A percentile compares a stretch with the other conserved stretches of the same genome.
Evolutionary conservation across 208 protist genomes (phyloP).

Genomic region (Leishmania lainsoni): DNA sequence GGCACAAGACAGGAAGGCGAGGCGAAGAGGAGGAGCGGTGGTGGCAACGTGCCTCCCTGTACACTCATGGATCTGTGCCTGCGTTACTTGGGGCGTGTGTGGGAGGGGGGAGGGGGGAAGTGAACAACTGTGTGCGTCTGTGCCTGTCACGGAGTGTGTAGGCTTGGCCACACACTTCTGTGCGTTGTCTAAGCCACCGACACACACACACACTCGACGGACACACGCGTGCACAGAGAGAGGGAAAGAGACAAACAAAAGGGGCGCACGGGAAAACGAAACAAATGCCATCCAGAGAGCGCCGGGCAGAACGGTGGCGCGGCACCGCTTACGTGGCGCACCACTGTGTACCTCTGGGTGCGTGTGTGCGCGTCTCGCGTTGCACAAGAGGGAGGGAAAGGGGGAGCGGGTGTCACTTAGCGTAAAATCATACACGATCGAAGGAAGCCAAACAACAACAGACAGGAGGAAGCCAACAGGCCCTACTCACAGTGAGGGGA

Average conservation of each 20-base stretch:
- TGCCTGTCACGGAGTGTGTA: neutral
- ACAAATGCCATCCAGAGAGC: neutral
- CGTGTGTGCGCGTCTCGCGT: neutral
- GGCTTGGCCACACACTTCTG: neutral
- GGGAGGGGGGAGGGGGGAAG: neutral
- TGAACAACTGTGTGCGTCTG: neutral
- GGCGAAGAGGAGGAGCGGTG: neutral
- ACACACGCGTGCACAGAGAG: neutral
- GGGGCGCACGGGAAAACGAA: neutral
- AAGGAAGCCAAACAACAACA: neutral
- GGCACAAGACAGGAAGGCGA: constrained; percentile 3
- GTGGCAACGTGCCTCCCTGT: neutral
- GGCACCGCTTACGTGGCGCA: neutral
- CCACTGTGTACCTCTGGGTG: neutral
- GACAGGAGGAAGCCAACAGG: neutral
- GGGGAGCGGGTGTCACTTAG: neutral
- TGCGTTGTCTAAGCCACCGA: neutral
- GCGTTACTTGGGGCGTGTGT: neutral
- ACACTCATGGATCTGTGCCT: neutral
- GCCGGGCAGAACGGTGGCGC: neutral
- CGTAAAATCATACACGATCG: neutral
- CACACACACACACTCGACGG: neutral
- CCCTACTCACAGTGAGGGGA: neutral
- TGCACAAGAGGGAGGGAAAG: neutral
- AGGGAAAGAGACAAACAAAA: neutral